Evolutionary conservation across 2,329 filamentous ascomycete species (phyloP), one percentile per base, ranked within the genome.

Genomic region (Microcyclosporella mali): DNA sequence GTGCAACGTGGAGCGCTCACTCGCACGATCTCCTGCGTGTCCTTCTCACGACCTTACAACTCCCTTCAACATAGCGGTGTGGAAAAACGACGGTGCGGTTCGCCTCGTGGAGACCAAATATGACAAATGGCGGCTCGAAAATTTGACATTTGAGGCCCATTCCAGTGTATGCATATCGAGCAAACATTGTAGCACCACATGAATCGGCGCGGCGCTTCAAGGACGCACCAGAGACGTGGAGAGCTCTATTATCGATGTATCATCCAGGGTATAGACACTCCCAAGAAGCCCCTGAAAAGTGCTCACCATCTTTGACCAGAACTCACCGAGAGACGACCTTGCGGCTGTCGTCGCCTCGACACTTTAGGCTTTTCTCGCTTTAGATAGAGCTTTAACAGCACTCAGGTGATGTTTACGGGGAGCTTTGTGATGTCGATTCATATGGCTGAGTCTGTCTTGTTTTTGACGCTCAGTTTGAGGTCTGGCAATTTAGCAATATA

Each of bases 351-450:
- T 53, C 37, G 55, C 57, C 17, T 33, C 35, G 6, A 49, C 43
- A 3, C 41, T 46, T 3, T 57, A 46, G 30, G 57, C 46, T 21
- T 58, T 55, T 15, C 58, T 45, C 0, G 57, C 56, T 17, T 52
- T 39, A 37, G 67, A 58, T 0, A 71, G 51, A 0, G 66, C 62
- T 31, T 63, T 3, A 73, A 61, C 2, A 72, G 55, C 47, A 72
- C 71, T 2, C 68, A 67, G 10, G 62, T 67, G 17, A 68, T 73
- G 50, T 72, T 73, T 9, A 73, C 70, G 2, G 69, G 71, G 10
- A 62, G 42, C 15, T 54, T 27, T 2, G 47, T 52, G 27, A 71
- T 65, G 1, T 55, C 43, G 1, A 9, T 49, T 45, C 1, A 52
- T 39, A 6, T 56, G 51, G 15, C 40, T 46, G 53, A 56, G 7